Evolutionary conservation across 371 early-diverging fungal species (phyloP), one percentile per base, ranked within the genome.

Genomic region (Blastocladiella emersonii): DNA sequence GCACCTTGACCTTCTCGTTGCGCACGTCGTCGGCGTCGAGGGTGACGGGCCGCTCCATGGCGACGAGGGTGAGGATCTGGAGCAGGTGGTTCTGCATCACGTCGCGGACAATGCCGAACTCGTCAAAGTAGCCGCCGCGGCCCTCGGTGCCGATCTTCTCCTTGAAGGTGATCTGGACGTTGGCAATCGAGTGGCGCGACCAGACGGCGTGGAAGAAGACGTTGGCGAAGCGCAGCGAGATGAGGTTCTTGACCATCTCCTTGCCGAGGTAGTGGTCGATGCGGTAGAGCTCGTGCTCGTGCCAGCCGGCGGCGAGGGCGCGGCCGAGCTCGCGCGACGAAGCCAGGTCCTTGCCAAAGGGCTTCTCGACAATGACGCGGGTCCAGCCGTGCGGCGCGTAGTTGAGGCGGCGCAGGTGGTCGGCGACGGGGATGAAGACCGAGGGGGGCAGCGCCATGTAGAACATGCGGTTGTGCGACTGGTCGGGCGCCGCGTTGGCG

Each of bases 201-300:
- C 98, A 98, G 63, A 88, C 79, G 34, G 93, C 85, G 21, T 88
- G 87, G 73, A 92, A 93, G 68, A 95, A 86, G 41, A 89, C 81
- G 74, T 98, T 98, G 66, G 92, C 92, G 67, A 98, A 98, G 35
- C 97, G 83, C 64, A 98, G 71, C 5, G 88, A 84, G 83, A 97
- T 85, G 60, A 97, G 70, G 72, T 96, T 96, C 76, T 98, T 98
- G 65, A 98, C 96, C 98, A 98, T 98, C 68, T 98, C 98, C 71
- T 98, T 98, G 68, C 98, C 98, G 57, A 98, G 86, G 68, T 97
- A 98, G 72, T 98, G 98, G 72, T 97, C 97, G 67, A 97, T 98
- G 68, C 98, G 90, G 78, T 91, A 97, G 56, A 93, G 88, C 81
- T 96, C 93, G 6, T 88, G 82, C 72, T 95, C 95, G 19, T 74